phyloP scores from a whole-genome alignment of 2,329 filamentous ascomycete genomes.

The Atkinsonella texensis region DNA sequence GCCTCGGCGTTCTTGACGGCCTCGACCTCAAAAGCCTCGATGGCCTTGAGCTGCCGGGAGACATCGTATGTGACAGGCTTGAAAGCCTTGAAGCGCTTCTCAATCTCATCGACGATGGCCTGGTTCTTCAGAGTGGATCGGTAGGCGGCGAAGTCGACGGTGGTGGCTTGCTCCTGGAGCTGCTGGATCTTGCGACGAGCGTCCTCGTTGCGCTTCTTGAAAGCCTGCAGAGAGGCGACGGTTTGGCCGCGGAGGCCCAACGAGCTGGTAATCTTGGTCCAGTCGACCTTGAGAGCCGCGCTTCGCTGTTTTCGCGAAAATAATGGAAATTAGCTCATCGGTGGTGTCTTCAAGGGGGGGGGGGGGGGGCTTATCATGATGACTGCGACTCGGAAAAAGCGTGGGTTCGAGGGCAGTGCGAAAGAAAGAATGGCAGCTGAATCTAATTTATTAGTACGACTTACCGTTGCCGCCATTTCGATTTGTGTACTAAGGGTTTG shows the following conservation, averaged over 20 bases:
- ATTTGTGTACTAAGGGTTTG: slow-evolving; percentile 32
- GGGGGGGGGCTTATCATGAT: too few species aligned
- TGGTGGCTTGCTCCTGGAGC: slow-evolving; percentile 73
- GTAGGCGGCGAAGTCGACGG: slow-evolving; percentile 90
- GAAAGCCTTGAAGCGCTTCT: slow-evolving; percentile 87
- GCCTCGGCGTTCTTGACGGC: slow-evolving; percentile 93
- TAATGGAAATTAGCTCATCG: slow-evolving; percentile 43
- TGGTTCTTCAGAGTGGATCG: slow-evolving; percentile 89
- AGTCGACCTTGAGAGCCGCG: slow-evolving; percentile 98
- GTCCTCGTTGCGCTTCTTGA: slow-evolving; percentile 99
- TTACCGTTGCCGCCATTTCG: slow-evolving; percentile 57
- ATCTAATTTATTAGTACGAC: slow-evolving; percentile 20
- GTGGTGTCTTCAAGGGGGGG: background rate
- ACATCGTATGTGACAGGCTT: slow-evolving; percentile 92
- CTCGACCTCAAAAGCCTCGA: slow-evolving; percentile 95
- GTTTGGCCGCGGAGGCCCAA: slow-evolving; percentile 96
- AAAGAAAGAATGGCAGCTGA: background rate
- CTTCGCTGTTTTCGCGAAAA: slow-evolving; percentile 56
- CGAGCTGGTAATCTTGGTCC: slow-evolving; percentile 86
- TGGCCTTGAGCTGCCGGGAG: slow-evolving; percentile 87
- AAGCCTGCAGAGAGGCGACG: slow-evolving; percentile 77
- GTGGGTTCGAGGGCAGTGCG: background rate
- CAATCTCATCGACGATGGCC: slow-evolving; percentile 89
- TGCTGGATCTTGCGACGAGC: slow-evolving; percentile 84
- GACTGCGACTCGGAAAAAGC: background rate